Evolutionary conservation across 257 asterid species (phyloP), one percentile per base, ranked within the genome.

Genomic region (Fraxinus cuspidata): DNA sequence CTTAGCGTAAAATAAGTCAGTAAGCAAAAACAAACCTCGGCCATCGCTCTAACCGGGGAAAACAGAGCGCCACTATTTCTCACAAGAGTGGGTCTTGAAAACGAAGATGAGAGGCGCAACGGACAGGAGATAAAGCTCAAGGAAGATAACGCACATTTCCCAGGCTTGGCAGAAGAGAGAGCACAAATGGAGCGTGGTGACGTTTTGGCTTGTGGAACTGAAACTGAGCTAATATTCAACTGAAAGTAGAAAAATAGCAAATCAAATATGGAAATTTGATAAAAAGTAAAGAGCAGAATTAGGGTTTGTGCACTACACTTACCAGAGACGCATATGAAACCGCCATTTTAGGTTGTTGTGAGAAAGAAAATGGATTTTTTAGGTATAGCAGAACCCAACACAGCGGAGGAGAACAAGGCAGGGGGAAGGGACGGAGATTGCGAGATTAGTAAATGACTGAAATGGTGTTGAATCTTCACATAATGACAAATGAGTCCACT

Each of bases 191-290:
- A 64, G 77, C 47, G 72, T 42, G 83, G 13, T 47, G 83, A 16
- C 25, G 72, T 40, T 73, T 70, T 83, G 19, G 74, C 66, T 49
- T 86, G 70, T 6, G 93, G 87, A 86, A 86, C 87, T 70, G 94
- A 82, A 81, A 86, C 76, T 74, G 91, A 84, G 81, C 92, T 82
- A 28, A 91, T 79, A 67, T 87, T 91, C 75, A 93, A 85, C 98
- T 94, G 90, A 70, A 42, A 58, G 27, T 34, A 74, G 37, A 71
- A 44, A 34, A 73, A 79, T 27, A 0, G 9, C 2, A 37, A 35
- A 49, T 29, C 15, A 70, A 35, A 42, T 23, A 67, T 21, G 67
- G 80, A 66, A 12, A 68, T 60, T 23, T 31, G 58, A 64, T 29
- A 79, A 19, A 72, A 71, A 67, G 23, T 3, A 71, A 16, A 40